These are phyloP conservation scores for Umbelopsis sp. DNA, from an alignment of 192 early-diverging fungal species.

Conservation along the genomic window DNA sequence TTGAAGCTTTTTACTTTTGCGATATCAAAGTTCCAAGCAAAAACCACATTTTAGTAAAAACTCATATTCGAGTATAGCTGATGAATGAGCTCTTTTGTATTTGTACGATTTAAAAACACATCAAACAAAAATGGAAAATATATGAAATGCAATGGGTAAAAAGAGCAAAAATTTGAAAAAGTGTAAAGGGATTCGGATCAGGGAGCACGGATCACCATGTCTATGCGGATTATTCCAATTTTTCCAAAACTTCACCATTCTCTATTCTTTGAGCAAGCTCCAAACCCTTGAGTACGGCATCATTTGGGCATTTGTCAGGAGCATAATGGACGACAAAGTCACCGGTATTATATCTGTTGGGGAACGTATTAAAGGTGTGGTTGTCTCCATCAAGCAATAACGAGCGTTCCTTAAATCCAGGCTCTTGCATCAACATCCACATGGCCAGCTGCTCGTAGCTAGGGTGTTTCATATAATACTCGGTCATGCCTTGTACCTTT, in stretches of 20 bases:
- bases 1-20: too few species aligned
- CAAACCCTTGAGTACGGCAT: slow-evolving; percentile 44
- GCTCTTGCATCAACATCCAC: slow-evolving; percentile 54
- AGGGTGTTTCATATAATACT: slow-evolving; percentile 41
- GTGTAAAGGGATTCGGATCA: not conserved
- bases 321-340: slow-evolving; percentile 66
- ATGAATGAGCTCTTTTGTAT: too few species aligned
- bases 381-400: slow-evolving; percentile 52
- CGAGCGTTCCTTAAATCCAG: slow-evolving; percentile 39
- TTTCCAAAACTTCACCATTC: slow-evolving; percentile 30
- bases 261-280: slow-evolving; percentile 44
- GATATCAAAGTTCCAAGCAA: too few species aligned
- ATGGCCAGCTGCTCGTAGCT: slow-evolving; percentile 61
- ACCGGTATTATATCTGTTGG: slow-evolving; percentile 40
- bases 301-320: slow-evolving; percentile 54
- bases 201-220: not conserved
- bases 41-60: not conserved
- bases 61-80: too few species aligned
- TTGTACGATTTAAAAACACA: not conserved
- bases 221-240: slow-evolving; percentile 19
- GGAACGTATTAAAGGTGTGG: slow-evolving; percentile 64
- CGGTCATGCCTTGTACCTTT: slow-evolving; percentile 41
- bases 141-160: not conserved
- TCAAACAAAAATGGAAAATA: not conserved
- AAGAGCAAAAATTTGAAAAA: not conserved